Evolutionary conservation across 192 early-diverging fungal genomes (phyloP).

Genomic region (Radiomyces spectabilis): DNA sequence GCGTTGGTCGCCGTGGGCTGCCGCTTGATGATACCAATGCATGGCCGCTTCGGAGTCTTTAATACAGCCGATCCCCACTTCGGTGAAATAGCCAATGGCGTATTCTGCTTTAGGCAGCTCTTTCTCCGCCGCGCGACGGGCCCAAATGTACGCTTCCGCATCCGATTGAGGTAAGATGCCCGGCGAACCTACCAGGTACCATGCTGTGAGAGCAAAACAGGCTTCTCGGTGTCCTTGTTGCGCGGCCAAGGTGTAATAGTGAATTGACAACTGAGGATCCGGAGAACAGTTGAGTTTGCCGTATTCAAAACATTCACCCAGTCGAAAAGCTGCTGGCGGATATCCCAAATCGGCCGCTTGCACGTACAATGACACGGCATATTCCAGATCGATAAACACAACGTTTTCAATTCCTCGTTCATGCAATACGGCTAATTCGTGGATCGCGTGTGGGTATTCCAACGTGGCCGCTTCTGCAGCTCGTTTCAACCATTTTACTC

Average conservation of each 20-base stretch:
- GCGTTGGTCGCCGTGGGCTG: constrained; percentile 48
- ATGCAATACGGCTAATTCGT: too few species aligned
- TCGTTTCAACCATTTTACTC: too few species aligned
- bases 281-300: constrained; percentile 43
- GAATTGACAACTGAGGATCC: constrained; percentile 40
- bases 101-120: constrained; percentile 48
- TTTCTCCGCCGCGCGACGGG: constrained; percentile 42
- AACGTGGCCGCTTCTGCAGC: too few species aligned
- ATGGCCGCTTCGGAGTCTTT: constrained; percentile 43
- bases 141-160: constrained; percentile 45
- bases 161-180: constrained; percentile 42
- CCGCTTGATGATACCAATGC: constrained; percentile 56
- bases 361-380: constrained; percentile 47
- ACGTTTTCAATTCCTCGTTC: constrained; percentile 48
- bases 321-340: constrained; percentile 46
- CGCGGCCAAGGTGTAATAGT: constrained; percentile 53
- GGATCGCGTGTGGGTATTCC: too few species aligned
- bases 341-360: constrained; percentile 59
- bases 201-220: constrained; percentile 51
- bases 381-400: constrained; percentile 48
- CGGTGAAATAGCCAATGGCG: constrained; percentile 57
- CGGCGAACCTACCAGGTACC: constrained; percentile 51
- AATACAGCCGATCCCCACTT: constrained; percentile 46
- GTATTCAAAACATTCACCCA: constrained; percentile 54
- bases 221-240: constrained; percentile 50